A percentile compares a stretch with the other conserved stretches of the same genome.
These are phyloP conservation scores for Phoma sp. DNA, from an alignment of 2,329 filamentous ascomycete species.

Conservation along the genomic window DNA sequence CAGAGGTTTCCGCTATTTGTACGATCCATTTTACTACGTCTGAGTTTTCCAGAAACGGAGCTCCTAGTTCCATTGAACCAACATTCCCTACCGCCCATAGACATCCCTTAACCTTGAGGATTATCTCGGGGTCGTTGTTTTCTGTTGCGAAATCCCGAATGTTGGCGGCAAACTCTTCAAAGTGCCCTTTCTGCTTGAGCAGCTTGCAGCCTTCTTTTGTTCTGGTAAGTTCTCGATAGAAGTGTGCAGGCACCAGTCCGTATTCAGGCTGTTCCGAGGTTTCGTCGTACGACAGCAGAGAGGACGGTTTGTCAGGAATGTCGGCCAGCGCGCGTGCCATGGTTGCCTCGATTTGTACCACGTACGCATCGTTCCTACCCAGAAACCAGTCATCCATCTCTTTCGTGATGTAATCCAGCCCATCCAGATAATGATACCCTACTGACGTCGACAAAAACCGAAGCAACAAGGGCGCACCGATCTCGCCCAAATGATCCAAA, in stretches of 20 bases:
- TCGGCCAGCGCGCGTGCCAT: conserved; percentile 82
- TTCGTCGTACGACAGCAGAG: conserved; percentile 51
- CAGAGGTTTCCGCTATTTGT: conserved; percentile 83
- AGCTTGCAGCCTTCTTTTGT: conserved; percentile 92
- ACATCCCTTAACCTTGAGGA: conserved; percentile 94
- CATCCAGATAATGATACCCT: conserved; percentile 96
- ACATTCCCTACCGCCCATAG: conserved; percentile 98
- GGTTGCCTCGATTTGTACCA: conserved; percentile 92
- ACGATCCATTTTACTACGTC: conserved; percentile 90
- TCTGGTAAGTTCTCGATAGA: conserved; percentile 92
- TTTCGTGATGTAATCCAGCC: conserved; percentile 96
- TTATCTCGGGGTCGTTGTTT: conserved; percentile 80
- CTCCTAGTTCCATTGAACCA: conserved; percentile 95
- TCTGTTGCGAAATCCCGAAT: conserved; percentile 89
- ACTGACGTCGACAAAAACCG: conserved; percentile 95
- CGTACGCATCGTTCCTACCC: conserved; percentile 95
- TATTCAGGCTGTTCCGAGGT: conserved; percentile 57
- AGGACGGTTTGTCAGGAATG: conserved; percentile 62
- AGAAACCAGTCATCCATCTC: conserved; percentile 99
- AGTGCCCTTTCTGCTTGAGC: conserved; percentile 91
- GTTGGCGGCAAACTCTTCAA: conserved; percentile 88
- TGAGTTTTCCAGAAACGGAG: conserved; percentile 87
- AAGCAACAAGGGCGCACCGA: conserved; percentile 88
- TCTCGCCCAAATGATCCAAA: conserved; percentile 93
- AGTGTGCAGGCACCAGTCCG: conserved; percentile 85